Percentiles rank a stretch among this genome's conserved stretches.
phyloP scores from a whole-genome alignment of 1,139 yeast genomes.

The Kodamaea plutei region DNA sequence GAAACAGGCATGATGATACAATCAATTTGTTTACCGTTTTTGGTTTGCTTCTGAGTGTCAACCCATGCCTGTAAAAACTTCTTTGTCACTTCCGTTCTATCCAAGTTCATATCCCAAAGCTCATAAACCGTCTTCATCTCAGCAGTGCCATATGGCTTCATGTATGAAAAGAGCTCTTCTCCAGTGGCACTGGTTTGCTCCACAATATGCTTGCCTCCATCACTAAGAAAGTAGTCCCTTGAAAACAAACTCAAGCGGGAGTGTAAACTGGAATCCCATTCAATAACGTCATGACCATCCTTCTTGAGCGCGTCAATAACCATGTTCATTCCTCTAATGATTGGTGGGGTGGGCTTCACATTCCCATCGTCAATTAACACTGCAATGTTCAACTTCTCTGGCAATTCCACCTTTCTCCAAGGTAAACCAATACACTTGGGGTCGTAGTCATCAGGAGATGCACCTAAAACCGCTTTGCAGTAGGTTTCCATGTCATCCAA shows the following conservation, averaged over 20 bases:
- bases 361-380: constrained; percentile 28
- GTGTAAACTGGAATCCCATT: constrained; percentile 48
- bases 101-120: constrained; percentile 40
- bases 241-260: constrained; percentile 32
- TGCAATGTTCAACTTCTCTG: constrained; percentile 28
- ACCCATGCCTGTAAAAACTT: constrained; percentile 37
- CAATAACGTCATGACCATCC: constrained; percentile 59
- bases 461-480: constrained; percentile 23
- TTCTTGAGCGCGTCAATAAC: constrained; percentile 23
- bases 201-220: constrained; percentile 38
- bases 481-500: constrained; percentile 27
- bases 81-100: constrained; percentile 29
- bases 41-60: constrained; percentile 25
- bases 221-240: constrained; percentile 41
- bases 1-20: constrained; percentile 45
- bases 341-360: constrained; percentile 38
- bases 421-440: constrained; percentile 30
- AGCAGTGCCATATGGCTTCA: constrained; percentile 29
- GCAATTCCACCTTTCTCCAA: constrained; percentile 24
- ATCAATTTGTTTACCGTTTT: constrained; percentile 43
- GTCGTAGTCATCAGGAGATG: constrained; percentile 31
- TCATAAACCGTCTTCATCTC: constrained; percentile 32
- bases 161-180: constrained; percentile 42
- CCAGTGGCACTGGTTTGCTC: constrained; percentile 34
- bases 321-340: constrained; percentile 24